These are phyloP conservation scores for Apiospora sp. DNA, from an alignment of 2,329 filamentous ascomycete genomes.

Conservation along the genomic window DNA sequence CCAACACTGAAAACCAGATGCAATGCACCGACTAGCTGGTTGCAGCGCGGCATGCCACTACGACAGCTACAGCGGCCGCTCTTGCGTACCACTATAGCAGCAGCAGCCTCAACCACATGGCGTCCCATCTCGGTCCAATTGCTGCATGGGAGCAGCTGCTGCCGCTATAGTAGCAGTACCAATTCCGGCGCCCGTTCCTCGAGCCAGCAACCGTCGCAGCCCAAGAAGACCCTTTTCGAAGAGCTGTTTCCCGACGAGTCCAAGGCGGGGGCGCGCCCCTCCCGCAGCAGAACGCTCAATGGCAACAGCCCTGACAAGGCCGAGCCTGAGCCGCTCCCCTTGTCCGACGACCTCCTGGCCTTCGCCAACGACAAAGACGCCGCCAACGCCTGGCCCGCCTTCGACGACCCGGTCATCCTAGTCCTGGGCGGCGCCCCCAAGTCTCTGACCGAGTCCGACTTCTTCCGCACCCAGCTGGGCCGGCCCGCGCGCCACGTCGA, in stretches of 20 bases:
- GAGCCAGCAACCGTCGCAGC: not conserved
- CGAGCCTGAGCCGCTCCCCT: not conserved
- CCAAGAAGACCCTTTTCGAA: slow-evolving; percentile 46
- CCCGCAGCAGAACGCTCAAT: slow-evolving; percentile 26
- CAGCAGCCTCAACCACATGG: slow-evolving; percentile 35
- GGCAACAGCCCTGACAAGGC: not conserved
- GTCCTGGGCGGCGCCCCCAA: slow-evolving; percentile 66
- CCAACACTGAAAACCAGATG: slow-evolving; percentile 17
- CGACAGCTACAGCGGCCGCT: slow-evolving; percentile 43
- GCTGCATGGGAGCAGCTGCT: slow-evolving; percentile 32
- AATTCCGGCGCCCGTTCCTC: not conserved
- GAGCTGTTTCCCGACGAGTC: slow-evolving; percentile 64
- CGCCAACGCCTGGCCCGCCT: slow-evolving; percentile 24
- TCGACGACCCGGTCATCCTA: slow-evolving; percentile 51
- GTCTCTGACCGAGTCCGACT: slow-evolving; percentile 72
- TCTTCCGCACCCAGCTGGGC: slow-evolving; percentile 70
- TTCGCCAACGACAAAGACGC: slow-evolving; percentile 1
- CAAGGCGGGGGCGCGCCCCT: slow-evolving; percentile 33
- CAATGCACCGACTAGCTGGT: slow-evolving; percentile 39
- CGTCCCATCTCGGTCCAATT: not conserved
- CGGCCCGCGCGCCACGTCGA: slow-evolving; percentile 65
- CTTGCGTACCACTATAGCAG: slow-evolving; percentile 36
- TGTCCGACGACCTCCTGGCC: slow-evolving; percentile 21
- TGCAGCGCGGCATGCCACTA: slow-evolving; percentile 43
- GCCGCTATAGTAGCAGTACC: slow-evolving; percentile 5